A percentile compares a stretch with the other conserved stretches of the same genome.
These are phyloP conservation scores for Scedosporium boydii DNA, from an alignment of 2,329 filamentous ascomycete genomes.

Conservation along the genomic window DNA sequence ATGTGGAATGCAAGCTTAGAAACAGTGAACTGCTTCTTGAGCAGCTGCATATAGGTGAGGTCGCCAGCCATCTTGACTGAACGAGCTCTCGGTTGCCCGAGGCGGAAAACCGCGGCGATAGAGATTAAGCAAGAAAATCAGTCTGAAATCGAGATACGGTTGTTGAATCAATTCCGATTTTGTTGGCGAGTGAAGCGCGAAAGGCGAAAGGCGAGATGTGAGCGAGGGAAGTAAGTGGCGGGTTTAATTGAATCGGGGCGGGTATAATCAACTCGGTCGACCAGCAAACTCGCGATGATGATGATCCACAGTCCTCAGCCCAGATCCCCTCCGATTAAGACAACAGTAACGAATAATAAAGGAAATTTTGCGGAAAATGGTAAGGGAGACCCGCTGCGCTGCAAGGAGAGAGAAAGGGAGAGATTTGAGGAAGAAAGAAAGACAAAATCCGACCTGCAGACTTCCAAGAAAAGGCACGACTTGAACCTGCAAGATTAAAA, in stretches of 20 bases:
- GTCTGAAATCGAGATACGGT: background rate
- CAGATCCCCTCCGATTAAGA: background rate
- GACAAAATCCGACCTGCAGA: background rate
- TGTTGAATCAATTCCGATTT: background rate
- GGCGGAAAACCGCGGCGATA: background rate
- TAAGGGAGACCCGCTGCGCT: background rate
- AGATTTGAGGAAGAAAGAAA: background rate
- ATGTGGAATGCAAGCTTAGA: constrained; percentile 71
- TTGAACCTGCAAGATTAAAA: background rate
- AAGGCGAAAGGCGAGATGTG: background rate
- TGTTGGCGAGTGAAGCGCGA: no score
- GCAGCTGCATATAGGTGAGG: constrained; percentile 30
- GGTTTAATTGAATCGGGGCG: background rate
- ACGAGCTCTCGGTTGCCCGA: background rate
- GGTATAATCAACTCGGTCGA: background rate
- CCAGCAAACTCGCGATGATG: background rate
- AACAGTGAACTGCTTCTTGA: constrained; percentile 57
- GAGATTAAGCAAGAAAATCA: background rate
- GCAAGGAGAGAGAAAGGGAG: background rate
- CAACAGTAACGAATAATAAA: background rate
- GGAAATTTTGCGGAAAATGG: background rate
- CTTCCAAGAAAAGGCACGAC: background rate
- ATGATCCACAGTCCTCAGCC: background rate
- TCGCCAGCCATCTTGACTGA: constrained; percentile 26
- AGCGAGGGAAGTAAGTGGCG: background rate